phyloP scores from a whole-genome alignment of 1,284 basidiomycete species.

The Boletus semigastroideus region DNA sequence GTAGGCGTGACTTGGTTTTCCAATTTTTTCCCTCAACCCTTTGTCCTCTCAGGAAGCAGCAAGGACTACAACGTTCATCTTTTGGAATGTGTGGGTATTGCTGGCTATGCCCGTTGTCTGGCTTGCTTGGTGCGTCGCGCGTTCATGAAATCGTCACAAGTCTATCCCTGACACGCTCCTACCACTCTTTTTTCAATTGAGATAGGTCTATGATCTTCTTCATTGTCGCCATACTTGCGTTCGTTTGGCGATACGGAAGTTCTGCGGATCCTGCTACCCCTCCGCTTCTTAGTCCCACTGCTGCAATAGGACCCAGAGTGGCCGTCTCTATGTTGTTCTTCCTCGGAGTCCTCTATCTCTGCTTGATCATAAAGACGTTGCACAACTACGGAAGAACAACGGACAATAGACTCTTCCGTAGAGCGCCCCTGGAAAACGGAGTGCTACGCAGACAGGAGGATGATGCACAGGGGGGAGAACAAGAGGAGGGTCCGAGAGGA shows the following conservation, averaged over 20 bases:
- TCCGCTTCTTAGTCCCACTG: slow-evolving; percentile 26
- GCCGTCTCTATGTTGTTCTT: slow-evolving; percentile 54
- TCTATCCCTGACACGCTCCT: background rate
- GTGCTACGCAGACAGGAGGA: background rate
- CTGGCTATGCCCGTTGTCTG: slow-evolving; percentile 72
- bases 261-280: slow-evolving; percentile 42
- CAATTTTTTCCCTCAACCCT: background rate
- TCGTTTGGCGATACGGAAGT: slow-evolving; percentile 70
- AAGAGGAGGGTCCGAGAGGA: slow-evolving; percentile 4
- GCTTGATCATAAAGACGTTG: slow-evolving; percentile 61
- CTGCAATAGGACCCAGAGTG: slow-evolving; percentile 54
- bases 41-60: slow-evolving; percentile 56
- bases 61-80: slow-evolving; percentile 59
- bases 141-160: background rate
- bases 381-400: slow-evolving; percentile 49
- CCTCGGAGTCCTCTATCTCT: slow-evolving; percentile 63
- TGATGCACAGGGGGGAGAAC: slow-evolving; percentile 2
- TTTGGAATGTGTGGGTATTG: slow-evolving; percentile 82
- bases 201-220: slow-evolving; percentile 69
- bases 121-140: slow-evolving; percentile 59
- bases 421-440: background rate
- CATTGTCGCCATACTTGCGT: slow-evolving; percentile 64
- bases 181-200: background rate
- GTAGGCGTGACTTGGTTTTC: slow-evolving; percentile 35
- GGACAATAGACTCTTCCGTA: background rate